These are phyloP conservation scores for Nasturtium officinale DNA, from an alignment of 345 rosid genomes.

Conservation along the genomic window DNA sequence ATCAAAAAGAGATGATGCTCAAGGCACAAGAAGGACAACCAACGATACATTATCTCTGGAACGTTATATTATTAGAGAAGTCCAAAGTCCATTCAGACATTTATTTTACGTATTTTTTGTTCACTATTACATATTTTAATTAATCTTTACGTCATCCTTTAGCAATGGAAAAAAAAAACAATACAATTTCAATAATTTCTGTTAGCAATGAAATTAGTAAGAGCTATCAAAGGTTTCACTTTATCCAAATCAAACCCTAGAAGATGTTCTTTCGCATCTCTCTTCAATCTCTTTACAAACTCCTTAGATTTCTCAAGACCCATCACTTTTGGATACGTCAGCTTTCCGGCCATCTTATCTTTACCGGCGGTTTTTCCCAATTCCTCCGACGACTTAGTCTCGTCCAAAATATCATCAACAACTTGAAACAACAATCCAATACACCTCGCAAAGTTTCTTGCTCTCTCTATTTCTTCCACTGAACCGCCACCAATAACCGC, in stretches of 20 bases:
- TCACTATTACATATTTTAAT: not conserved
- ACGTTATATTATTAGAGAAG: not conserved
- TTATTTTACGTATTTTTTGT: not conserved
- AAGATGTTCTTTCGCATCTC: constrained; percentile 62
- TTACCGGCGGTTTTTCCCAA: constrained; percentile 92
- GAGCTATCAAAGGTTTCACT: constrained; percentile 81
- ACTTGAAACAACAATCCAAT: constrained; percentile 86
- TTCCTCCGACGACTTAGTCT: constrained; percentile 74
- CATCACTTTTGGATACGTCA: constrained; percentile 71
- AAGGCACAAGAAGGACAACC: too few relatives aligned
- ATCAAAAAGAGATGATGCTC: too few relatives aligned
- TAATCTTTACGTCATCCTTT: not conserved
- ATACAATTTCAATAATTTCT: constrained; percentile 58
- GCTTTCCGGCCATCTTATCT: constrained; percentile 72
- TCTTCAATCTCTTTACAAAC: constrained; percentile 58
- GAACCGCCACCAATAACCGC: constrained; percentile 77
- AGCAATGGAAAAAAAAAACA: not conserved
- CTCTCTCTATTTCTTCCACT: constrained; percentile 64
- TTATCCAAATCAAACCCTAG: constrained; percentile 62
- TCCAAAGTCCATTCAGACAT: too few relatives aligned
- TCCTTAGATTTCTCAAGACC: constrained; percentile 69
- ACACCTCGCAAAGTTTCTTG: constrained; percentile 69
- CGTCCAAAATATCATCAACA: constrained; percentile 88
- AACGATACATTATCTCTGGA: too few relatives aligned
- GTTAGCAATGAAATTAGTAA: constrained; percentile 73